phyloP scores from a whole-genome alignment of 352 stramenopile genomes.

The Globisporangium takayamanum region DNA sequence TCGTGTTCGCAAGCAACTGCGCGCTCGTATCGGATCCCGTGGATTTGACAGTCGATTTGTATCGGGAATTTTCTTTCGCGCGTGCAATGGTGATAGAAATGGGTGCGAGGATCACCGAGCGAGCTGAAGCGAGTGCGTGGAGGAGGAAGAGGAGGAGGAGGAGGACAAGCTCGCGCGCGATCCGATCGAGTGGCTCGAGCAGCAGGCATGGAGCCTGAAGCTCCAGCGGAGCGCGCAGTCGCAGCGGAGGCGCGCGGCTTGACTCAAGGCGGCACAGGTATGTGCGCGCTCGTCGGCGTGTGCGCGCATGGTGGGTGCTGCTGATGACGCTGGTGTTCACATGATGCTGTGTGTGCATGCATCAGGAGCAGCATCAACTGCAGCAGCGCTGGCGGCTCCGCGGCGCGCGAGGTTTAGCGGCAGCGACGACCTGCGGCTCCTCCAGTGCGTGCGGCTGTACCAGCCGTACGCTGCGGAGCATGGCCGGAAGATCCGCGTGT shows the following conservation, averaged over 20 bases:
- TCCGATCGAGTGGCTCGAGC: not conserved
- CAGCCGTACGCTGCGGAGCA: conserved; percentile 43
- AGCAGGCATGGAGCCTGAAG: not conserved
- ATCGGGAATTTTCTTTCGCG: too few species aligned
- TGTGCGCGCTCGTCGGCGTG: not conserved
- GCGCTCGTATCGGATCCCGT: too few species aligned
- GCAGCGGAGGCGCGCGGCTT: not conserved
- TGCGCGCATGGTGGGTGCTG: too few species aligned
- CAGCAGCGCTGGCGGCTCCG: conserved; percentile 3
- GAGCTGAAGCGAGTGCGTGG: too few species aligned
- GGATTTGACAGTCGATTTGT: too few species aligned
- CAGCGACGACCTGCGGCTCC: conserved; percentile 32
- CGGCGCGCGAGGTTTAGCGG: conserved; percentile 31
- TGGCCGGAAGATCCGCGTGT: conserved; percentile 41
- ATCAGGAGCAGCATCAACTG: not conserved
- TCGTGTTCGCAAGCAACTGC: too few species aligned
- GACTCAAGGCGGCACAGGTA: not conserved
- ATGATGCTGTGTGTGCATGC: too few species aligned
- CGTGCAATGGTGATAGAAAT: too few species aligned
- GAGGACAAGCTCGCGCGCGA: not conserved
- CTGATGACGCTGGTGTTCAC: not conserved
- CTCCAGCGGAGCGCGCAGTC: not conserved
- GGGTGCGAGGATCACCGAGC: too few species aligned
- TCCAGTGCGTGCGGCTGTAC: conserved; percentile 32
- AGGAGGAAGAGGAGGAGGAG: conserved; percentile 6